Base-by-base conservation (phyloP, 2,329 filamentous ascomycete genomes). In the Didymella exigua region DNA sequence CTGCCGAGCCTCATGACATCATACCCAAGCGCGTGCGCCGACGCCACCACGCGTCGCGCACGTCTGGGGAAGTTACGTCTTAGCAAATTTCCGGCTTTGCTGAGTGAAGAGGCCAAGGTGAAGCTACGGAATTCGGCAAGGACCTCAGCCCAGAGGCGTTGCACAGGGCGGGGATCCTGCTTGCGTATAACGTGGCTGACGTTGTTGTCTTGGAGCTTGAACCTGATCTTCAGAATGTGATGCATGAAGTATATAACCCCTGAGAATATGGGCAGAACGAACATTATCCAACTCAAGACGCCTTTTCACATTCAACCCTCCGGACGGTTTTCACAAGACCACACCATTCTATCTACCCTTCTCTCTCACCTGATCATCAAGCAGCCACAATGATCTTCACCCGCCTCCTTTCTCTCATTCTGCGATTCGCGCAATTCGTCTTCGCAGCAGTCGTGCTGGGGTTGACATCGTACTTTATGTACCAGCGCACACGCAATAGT, bases 401-500 rank as follows among this genome's bases (percentile, higher is more conserved):
- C 9, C 82, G 85, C 54, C 61, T 87, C 19, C 59, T 82, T 24
- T 84, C 84, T 21, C 79, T 86, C 59, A 71, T 84, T 65, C 79
- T 89, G 63, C 85, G 86, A 69, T 70, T 84, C 11, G 81, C 79
- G 64, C 81, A 91, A 77, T 81, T 93, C 60, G 85, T 81, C 66
- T 91, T 89, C 69, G 87, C 84, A n/a, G 82, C 84, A 62, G 88
- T 91, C 72, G 63, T 79, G 68, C 59, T 63, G 23, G 58, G 67
- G 26, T 47, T 71, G 11, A 62, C 62, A 2, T 50, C 69, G 13
- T 58, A 65, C 49, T 70, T 71, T 61, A 42, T 69, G 19, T 36
- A 68, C 43, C 43, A 55, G 34, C 49, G 60, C 50, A 56, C 58
- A 19, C 61, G 77, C 29, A 73, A 78, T 30, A 79, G 80, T 48